phyloP scores from a whole-genome alignment of 352 stramenopile species.

The Albugo laibachii region DNA sequence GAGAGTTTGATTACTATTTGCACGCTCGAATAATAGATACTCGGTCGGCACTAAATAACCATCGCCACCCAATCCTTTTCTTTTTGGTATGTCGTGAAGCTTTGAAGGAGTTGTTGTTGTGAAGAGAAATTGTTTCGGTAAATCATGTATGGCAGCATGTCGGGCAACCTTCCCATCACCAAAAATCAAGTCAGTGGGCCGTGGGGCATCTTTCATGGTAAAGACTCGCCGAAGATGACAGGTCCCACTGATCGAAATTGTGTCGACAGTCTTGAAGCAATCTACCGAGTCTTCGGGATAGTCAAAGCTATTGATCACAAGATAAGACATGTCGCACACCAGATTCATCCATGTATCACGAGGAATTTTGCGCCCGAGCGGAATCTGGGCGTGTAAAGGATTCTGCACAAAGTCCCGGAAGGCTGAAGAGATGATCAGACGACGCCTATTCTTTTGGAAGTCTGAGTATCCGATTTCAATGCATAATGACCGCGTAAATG shows the following conservation, averaged over 20 bases:
- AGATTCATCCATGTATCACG: slow-evolving; percentile 65
- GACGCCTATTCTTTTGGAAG: slow-evolving; percentile 42
- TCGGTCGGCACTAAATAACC: slow-evolving; percentile 20
- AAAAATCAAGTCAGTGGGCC: slow-evolving; percentile 1
- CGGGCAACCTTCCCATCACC: slow-evolving; percentile 1
- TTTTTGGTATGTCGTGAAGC: no score
- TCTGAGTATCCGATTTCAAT: slow-evolving; percentile 67
- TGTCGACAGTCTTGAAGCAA: slow-evolving; percentile 55
- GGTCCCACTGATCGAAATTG: slow-evolving; percentile 41
- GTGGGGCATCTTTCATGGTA: slow-evolving; percentile 67
- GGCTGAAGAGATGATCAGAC: slow-evolving; percentile 54
- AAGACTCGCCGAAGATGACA: slow-evolving; percentile 69
- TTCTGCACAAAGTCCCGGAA: slow-evolving; percentile 47
- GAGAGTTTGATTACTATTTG: no score
- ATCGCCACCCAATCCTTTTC: background rate
- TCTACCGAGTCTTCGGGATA: slow-evolving; percentile 21
- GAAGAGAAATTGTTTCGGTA: slow-evolving; percentile 42
- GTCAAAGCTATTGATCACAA: slow-evolving; percentile 11
- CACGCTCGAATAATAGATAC: slow-evolving; percentile 20
- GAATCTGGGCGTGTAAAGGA: slow-evolving; percentile 46
- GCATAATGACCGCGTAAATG: slow-evolving; percentile 38
- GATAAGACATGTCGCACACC: slow-evolving; percentile 43
- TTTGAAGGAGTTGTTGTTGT: slow-evolving; percentile 1
- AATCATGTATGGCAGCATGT: slow-evolving; percentile 22
- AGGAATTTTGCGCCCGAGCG: slow-evolving; percentile 17